A percentile compares a stretch with the other conserved stretches of the same genome.
phyloP scores from a whole-genome alignment of 208 protist species.

The Leishmania aethiopica region DNA sequence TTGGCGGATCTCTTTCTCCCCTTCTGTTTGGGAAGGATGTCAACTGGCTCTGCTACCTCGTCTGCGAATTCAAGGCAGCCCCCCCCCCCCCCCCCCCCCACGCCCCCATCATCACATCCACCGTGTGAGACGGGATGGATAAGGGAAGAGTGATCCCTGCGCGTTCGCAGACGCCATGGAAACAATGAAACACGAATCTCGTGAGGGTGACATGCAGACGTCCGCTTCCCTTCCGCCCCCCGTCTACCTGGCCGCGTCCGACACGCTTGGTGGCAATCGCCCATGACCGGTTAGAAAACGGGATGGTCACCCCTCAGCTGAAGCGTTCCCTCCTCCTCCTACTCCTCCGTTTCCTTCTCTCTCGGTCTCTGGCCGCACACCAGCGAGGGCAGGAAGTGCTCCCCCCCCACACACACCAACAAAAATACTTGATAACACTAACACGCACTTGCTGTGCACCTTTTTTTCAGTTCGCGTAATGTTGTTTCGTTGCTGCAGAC shows the following conservation, averaged over 20 bases:
- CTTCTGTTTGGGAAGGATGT: neutral
- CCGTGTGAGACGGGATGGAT: neutral
- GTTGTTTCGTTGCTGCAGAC: constrained; percentile 37
- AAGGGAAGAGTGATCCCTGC: neutral
- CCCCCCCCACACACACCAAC: neutral
- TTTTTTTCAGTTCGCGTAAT: neutral
- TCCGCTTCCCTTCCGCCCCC: neutral
- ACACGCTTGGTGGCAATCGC: neutral
- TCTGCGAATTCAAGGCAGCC: neutral
- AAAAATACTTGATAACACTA: neutral
- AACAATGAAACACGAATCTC: neutral
- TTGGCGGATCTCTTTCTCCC: neutral
- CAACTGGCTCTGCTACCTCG: neutral
- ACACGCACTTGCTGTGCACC: too few relatives aligned
- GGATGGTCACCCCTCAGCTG: neutral
- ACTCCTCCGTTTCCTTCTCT: neutral
- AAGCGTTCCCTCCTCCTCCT: neutral
- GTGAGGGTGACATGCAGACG: neutral
- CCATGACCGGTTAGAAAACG: neutral
- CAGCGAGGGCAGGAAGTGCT: neutral
- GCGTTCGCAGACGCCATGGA: neutral
- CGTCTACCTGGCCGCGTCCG: neutral
- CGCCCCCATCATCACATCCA: neutral
- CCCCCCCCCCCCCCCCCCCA: neutral
- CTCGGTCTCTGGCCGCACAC: neutral